phyloP scores from a whole-genome alignment of 371 early-diverging fungal species.

The Actinomortierella wolfii region DNA sequence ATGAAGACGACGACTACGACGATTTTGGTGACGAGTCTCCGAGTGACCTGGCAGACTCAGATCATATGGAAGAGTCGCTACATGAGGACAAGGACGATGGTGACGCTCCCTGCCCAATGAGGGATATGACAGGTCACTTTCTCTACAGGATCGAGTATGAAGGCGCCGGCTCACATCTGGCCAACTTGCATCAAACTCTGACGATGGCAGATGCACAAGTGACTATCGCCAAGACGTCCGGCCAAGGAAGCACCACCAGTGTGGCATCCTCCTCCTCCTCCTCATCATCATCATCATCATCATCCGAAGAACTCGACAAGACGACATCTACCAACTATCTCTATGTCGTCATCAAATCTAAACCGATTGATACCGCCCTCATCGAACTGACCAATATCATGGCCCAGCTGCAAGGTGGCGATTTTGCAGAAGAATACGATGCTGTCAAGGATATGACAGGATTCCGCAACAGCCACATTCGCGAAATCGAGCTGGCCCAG shows the following conservation, averaged over 20 bases:
- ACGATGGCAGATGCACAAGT: background rate
- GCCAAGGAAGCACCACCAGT: background rate
- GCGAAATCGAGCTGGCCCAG: conserved; percentile 41
- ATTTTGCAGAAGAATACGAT: conserved; percentile 41
- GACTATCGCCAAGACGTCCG: background rate
- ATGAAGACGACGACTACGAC: conserved; percentile 25
- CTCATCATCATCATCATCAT: conserved; percentile 3
- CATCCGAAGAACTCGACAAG: background rate
- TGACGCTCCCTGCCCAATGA: conserved; percentile 31
- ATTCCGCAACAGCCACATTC: conserved; percentile 44
- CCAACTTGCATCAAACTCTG: no score
- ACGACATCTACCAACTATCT: conserved; percentile 9
- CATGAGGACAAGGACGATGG: background rate
- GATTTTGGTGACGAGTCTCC: background rate
- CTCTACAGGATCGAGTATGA: conserved; percentile 32
- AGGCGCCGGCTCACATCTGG: background rate
- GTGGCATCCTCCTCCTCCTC: background rate
- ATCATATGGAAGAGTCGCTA: no score
- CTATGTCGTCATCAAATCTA: conserved; percentile 40
- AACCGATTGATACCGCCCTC: conserved; percentile 43
- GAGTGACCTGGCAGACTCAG: background rate
- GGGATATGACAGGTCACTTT: conserved; percentile 42
- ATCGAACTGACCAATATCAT: conserved; percentile 47
- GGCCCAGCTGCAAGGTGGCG: conserved; percentile 43
- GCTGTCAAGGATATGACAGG: conserved; percentile 43